Evolutionary conservation across 2,329 filamentous ascomycete genomes (phyloP).

Genomic region (Exserohilum rostratum): DNA sequence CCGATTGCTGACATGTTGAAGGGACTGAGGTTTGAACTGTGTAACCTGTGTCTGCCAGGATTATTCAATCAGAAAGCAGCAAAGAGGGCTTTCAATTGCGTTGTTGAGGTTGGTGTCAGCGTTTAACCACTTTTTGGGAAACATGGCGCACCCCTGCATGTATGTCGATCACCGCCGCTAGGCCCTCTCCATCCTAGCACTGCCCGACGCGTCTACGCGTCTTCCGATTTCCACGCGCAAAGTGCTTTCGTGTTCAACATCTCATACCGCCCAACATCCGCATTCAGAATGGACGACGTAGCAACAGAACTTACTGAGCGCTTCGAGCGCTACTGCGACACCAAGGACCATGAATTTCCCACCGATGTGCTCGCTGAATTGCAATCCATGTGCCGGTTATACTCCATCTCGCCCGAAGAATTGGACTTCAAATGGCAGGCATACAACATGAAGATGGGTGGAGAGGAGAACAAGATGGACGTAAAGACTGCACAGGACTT

Average conservation of each 20-base stretch:
- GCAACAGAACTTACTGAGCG: conserved; percentile 62
- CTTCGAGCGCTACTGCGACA: conserved; percentile 67
- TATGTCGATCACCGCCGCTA: conserved; percentile 22
- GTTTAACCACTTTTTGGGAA: conserved; percentile 19
- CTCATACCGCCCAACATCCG: conserved; percentile 9
- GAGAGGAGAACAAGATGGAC: conserved; percentile 74
- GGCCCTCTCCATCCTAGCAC: conserved; percentile 20
- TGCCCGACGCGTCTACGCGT: conserved; percentile 40
- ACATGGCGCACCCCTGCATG: conserved; percentile 22
- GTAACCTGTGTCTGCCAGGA: not conserved
- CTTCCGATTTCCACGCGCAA: conserved; percentile 22
- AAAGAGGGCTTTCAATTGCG: not conserved
- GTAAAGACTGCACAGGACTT: conserved; percentile 76
- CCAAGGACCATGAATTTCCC: conserved; percentile 62
- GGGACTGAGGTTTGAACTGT: not conserved
- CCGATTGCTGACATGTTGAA: conserved; percentile 38
- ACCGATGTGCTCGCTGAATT: conserved; percentile 81
- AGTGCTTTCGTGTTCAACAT: conserved; percentile 6
- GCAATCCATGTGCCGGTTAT: conserved; percentile 82
- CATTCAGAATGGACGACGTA: conserved; percentile 56
- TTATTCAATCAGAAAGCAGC: not conserved
- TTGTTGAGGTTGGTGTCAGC: conserved; percentile 2
- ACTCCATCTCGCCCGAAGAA: conserved; percentile 81
- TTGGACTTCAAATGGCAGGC: conserved; percentile 99
- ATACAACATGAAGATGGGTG: conserved; percentile 92